These are phyloP conservation scores for Vaccinium corymbosum DNA, from an alignment of 148 eudicot species.

Conservation along the genomic window DNA sequence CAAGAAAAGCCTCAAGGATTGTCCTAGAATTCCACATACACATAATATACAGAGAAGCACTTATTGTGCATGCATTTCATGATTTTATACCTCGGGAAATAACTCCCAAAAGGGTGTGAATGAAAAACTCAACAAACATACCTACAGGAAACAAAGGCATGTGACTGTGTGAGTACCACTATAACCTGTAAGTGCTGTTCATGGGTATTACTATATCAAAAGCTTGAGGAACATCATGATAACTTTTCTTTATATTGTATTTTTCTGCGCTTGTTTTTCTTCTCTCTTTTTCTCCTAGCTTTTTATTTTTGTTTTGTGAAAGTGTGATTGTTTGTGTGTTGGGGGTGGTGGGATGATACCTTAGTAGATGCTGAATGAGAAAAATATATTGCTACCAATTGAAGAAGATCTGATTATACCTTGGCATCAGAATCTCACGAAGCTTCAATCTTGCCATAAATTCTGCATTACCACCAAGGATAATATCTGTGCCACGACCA, in stretches of 20 bases:
- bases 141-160: not conserved
- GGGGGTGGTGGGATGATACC: not conserved
- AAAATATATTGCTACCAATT: not conserved
- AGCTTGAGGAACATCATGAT: not conserved
- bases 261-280: no score
- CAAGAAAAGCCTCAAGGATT: not conserved
- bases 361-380: constrained; percentile 2
- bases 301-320: not conserved
- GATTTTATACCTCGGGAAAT: not conserved
- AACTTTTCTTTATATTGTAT: not conserved
- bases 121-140: not conserved
- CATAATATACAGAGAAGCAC: not conserved
- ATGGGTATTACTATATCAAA: not conserved
- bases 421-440: constrained; percentile 98
- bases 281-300: not conserved
- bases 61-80: not conserved
- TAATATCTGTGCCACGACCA: constrained; percentile 99
- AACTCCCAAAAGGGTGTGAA: not conserved
- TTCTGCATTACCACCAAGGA: constrained; percentile 99
- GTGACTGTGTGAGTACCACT: not conserved
- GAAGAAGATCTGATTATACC: constrained; percentile 37
- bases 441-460: constrained; percentile 97
- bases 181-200: not conserved
- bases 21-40: not conserved
- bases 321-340: not conserved